These are phyloP conservation scores for Fraxinus greggii DNA, from an alignment of 305 asterid species.

Conservation along the genomic window DNA sequence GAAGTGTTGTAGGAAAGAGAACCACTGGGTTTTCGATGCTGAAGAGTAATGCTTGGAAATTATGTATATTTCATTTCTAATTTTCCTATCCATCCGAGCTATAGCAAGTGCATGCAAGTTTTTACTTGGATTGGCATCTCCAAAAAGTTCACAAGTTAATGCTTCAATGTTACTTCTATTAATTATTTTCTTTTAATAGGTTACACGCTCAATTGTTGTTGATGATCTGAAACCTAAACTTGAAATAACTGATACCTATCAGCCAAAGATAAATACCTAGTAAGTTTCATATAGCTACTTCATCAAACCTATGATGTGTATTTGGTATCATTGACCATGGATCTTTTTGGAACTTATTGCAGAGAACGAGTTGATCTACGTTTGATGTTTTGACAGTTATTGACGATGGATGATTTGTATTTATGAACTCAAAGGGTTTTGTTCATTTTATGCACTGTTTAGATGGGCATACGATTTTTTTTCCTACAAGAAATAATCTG, in stretches of 20 bases:
- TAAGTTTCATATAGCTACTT: conserved; percentile 28
- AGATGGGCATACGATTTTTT: neutral
- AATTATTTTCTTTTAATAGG: conserved; percentile 40
- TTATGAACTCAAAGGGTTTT: neutral
- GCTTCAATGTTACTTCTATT: neutral
- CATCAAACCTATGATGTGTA: too few relatives aligned
- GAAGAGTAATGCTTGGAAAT: neutral
- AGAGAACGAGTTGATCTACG: neutral
- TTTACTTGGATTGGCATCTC: neutral
- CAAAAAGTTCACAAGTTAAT: conserved; percentile 6
- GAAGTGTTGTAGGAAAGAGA: neutral
- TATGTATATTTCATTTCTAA: neutral
- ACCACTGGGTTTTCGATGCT: neutral
- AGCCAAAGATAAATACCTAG: conserved; percentile 71
- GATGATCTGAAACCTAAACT: conserved; percentile 97
- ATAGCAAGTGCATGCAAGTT: neutral
- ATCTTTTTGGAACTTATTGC: neutral
- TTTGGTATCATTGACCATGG: too few relatives aligned
- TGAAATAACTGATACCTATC: conserved; percentile 73
- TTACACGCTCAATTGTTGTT: conserved; percentile 90
- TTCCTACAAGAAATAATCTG: neutral
- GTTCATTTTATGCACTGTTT: neutral
- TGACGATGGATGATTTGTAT: neutral
- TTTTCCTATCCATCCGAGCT: too few relatives aligned
- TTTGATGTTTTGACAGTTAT: neutral